Evolutionary conservation across 2,329 filamentous ascomycete species (phyloP), one percentile per base, ranked within the genome.

Genomic region (Colletotrichum incanum): DNA sequence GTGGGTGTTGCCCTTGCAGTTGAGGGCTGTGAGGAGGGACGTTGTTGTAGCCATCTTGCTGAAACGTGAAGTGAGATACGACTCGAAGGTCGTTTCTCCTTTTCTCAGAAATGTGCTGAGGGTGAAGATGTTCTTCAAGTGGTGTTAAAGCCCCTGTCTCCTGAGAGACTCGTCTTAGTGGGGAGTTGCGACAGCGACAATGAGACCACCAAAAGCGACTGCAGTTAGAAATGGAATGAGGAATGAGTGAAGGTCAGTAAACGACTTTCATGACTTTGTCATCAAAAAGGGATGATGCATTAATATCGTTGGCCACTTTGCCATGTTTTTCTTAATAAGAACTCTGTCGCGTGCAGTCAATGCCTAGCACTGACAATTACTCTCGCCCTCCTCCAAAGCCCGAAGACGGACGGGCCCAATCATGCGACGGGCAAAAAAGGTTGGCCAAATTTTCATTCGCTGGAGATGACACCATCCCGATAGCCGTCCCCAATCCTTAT

Each of bases 1-100:
- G 81, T 99, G 96, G 50, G 95, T 82, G 79, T 94, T 93, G 59
- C 85, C 88, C 62, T 87, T 87, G 78, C 91, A 92, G 79, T 95
- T 91, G 75, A 93, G 87, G 60, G 93, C 91, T 56, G 93, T 92
- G 59, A 97, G 90, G 63, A 97, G 86, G 4, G 92, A 87, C 26
- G 81, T 80, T 43, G 58, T 23, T 56, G 70, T 62, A 18, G 49
- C 47, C 71, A 73, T 73, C 34, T 7, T 56, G 62, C 23, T 5
- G n/a, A 18, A 18, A 49, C 7, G 43, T 54, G n/a, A 39, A 43
- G 50, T 45, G 62, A 58, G 50, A 45, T n/a, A 5, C 43, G 65
- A 60, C 52, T 55, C 39, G 2, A 8, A 59, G 41, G 39, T 64
- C 41, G 34, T 11, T 28, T 12, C 23, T 3, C 52, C 2, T 16